Conservation (phyloP, 495 filamentous ascomycete genomes). For the Sphaerosporella brunnea region DNA sequence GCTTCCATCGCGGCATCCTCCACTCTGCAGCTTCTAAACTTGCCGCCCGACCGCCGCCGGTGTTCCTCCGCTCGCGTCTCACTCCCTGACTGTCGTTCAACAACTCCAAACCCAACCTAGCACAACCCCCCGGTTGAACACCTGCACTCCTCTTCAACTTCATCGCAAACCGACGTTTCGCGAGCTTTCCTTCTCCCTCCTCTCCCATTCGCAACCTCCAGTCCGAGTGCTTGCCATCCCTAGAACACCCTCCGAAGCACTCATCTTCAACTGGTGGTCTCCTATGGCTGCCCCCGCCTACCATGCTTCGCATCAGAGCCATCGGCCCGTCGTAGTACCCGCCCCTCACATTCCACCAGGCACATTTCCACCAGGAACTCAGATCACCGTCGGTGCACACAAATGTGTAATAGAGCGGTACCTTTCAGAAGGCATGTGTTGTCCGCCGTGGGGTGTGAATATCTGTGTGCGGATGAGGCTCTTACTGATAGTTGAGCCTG, state of each 20-base stretch:
- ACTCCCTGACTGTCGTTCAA: too few species aligned
- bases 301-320: slow-evolving; percentile 21
- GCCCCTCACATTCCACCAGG: slow-evolving; percentile 51
- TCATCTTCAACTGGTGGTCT: too few species aligned
- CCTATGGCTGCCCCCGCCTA: slow-evolving; percentile 26
- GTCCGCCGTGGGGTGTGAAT: background rate
- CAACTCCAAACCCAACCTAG: too few species aligned
- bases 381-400: slow-evolving; percentile 86
- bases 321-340: slow-evolving; percentile 27
- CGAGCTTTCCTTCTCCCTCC: too few species aligned
- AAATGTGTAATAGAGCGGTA: slow-evolving; percentile 95
- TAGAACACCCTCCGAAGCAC: too few species aligned
- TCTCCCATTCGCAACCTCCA: too few species aligned
- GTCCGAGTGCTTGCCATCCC: too few species aligned
- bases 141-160: too few species aligned
- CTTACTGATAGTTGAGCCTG: background rate
- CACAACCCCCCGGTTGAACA: too few species aligned
- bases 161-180: too few species aligned
- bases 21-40: background rate
- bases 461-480: slow-evolving; percentile 5
- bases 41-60: background rate
- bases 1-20: background rate
- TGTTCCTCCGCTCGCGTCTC: background rate
- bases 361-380: slow-evolving; percentile 82
- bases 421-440: slow-evolving; percentile 56